phyloP scores from a whole-genome alignment of 306 rosid genomes.

The Malus sieversii region DNA sequence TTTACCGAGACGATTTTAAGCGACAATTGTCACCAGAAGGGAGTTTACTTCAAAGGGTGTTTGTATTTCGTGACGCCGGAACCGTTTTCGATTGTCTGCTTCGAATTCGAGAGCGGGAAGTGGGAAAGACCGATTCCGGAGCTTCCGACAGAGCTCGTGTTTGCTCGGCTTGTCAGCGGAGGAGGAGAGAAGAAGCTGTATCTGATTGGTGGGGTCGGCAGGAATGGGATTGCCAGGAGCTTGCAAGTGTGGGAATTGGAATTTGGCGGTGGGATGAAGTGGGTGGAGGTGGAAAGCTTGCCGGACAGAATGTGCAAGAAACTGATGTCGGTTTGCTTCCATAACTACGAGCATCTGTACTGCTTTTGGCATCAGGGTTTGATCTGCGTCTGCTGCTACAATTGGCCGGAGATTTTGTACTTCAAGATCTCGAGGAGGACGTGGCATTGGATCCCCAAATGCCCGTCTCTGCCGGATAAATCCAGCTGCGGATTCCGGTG shows the following conservation, averaged over 20 bases:
- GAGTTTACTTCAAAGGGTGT: conserved; percentile 33
- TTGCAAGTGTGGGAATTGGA: conserved; percentile 60
- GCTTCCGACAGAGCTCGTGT: conserved; percentile 48
- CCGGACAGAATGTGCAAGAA: conserved; percentile 74
- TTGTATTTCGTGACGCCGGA: conserved; percentile 61
- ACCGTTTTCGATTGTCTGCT: conserved; percentile 53
- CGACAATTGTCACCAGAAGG: conserved; percentile 50
- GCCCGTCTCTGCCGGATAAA: conserved; percentile 65
- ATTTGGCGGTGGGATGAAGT: conserved; percentile 24
- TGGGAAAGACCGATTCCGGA: conserved; percentile 38
- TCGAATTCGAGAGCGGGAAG: conserved; percentile 52
- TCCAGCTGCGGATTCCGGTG: conserved; percentile 86
- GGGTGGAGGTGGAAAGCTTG: conserved; percentile 57
- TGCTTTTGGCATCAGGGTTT: conserved; percentile 88
- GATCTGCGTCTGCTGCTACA: conserved; percentile 80
- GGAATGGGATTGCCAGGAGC: conserved; percentile 69
- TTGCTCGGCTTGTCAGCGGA: conserved; percentile 51
- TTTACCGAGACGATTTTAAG: conserved; percentile 32
- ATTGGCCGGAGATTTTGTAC: conserved; percentile 92
- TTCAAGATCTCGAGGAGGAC: conserved; percentile 56
- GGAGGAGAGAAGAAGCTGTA: conserved; percentile 42
- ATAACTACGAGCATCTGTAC: conserved; percentile 82
- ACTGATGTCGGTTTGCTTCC: conserved; percentile 76
- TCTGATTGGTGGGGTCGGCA: conserved; percentile 76
- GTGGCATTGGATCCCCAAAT: conserved; percentile 93